Percentiles rank a stretch among this genome's conserved stretches.
Conservation (phyloP, 441 rosid genomes). For the Geranium incanum region DNA sequence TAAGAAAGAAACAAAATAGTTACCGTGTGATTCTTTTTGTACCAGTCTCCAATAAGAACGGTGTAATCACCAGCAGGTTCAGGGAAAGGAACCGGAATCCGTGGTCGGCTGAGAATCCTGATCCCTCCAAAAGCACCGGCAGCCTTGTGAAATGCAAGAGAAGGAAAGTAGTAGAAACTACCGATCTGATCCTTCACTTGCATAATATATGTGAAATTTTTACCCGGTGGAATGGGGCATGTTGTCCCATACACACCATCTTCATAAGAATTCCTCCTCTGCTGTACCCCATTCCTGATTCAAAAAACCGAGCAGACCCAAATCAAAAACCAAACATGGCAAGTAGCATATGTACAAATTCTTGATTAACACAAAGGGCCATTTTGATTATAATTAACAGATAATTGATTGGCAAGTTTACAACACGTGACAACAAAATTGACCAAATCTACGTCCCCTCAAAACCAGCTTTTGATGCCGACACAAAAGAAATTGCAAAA, state of each 20-base stretch:
- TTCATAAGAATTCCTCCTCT: neutral
- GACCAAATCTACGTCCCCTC: too few relatives aligned
- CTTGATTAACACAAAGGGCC: too few relatives aligned
- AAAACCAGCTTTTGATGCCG: too few relatives aligned
- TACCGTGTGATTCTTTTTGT: slow-evolving; percentile 74
- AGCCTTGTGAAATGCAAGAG: slow-evolving; percentile 7
- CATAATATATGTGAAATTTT: neutral
- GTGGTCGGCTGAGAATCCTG: slow-evolving; percentile 71
- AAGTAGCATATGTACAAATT: too few relatives aligned
- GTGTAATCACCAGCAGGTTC: slow-evolving; percentile 81
- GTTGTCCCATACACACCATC: neutral
- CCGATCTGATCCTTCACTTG: neutral
- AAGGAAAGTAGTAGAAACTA: neutral
- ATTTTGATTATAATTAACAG: too few relatives aligned
- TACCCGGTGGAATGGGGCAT: neutral
- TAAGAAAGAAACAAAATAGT: neutral
- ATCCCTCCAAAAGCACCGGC: slow-evolving; percentile 22
- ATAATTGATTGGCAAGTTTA: too few relatives aligned
- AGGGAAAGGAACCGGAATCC: slow-evolving; percentile 75
- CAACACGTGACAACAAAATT: too few relatives aligned
- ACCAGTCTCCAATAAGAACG: slow-evolving; percentile 88
- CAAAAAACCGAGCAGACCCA: too few relatives aligned
- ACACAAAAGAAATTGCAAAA: too few relatives aligned
- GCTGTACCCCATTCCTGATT: neutral
- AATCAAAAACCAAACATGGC: too few relatives aligned